Conservation (phyloP, 2,329 filamentous ascomycete genomes). For the Lecanicillium sp. region DNA sequence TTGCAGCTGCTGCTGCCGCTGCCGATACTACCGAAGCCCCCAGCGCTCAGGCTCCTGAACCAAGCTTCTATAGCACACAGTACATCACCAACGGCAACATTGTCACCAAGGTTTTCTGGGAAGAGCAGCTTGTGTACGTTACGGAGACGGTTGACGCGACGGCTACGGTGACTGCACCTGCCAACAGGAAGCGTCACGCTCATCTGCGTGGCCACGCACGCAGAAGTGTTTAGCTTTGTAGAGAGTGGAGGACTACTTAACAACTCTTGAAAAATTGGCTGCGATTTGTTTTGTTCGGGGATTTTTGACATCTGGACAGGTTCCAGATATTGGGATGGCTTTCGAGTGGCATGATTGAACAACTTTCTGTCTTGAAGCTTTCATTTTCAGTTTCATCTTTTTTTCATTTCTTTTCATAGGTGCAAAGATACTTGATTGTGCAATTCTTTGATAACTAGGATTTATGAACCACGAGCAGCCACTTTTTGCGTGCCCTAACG, state of each 20-base stretch:
- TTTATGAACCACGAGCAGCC: constrained; percentile 19
- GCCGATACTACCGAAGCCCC: constrained; percentile 22
- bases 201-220: constrained; percentile 34
- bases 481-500: constrained; percentile 9
- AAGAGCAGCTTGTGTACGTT: constrained; percentile 46
- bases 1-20: constrained; percentile 9
- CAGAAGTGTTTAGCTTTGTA: constrained; percentile 16
- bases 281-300: constrained; percentile 11
- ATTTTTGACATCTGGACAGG: constrained; percentile 26
- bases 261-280: constrained; percentile 11
- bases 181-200: constrained; percentile 20
- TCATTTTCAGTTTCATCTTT: too few species aligned
- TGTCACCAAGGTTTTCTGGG: constrained; percentile 51
- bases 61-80: constrained; percentile 39
- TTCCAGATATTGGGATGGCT: constrained; percentile 20
- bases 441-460: constrained; percentile 24
- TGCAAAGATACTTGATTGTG: constrained; percentile 18
- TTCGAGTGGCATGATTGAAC: constrained; percentile 24
- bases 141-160: constrained; percentile 35
- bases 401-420: constrained; percentile 22
- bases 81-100: constrained; percentile 41
- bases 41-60: constrained; percentile 15
- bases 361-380: constrained; percentile 24
- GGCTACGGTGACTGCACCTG: constrained; percentile 30
- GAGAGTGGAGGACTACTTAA: constrained; percentile 5